These are phyloP conservation scores for Magnaporthales sp. DNA, from an alignment of 2,329 filamentous ascomycete species.

Conservation along the genomic window DNA sequence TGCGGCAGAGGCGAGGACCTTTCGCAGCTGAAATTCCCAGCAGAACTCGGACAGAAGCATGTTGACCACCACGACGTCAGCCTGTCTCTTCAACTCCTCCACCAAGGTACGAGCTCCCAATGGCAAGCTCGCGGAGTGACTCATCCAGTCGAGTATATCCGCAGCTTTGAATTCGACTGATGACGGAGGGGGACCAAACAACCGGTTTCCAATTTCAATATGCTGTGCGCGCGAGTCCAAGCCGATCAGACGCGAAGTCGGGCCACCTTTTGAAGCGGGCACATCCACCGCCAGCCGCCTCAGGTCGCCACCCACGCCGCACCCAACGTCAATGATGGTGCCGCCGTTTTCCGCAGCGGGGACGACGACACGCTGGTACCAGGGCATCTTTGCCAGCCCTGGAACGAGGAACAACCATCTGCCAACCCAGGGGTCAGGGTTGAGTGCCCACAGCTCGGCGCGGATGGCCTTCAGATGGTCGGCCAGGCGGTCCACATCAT, in stretches of 20 bases:
- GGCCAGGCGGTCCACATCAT: neutral
- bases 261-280: neutral
- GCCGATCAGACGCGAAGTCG: neutral
- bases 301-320: conserved; percentile 1
- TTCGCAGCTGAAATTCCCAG: neutral
- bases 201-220: neutral
- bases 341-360: neutral
- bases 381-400: neutral
- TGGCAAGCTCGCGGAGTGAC: neutral
- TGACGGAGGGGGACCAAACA: conserved; percentile 16
- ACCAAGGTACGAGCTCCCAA: too few species aligned
- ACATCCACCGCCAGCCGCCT: neutral
- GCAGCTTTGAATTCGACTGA: neutral
- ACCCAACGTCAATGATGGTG: neutral
- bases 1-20: neutral
- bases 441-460: neutral
- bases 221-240: neutral
- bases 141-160: neutral
- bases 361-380: neutral
- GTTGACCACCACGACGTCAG: neutral
- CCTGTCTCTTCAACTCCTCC: neutral
- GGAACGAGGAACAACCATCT: neutral
- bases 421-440: conserved; percentile 1
- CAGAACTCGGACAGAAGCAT: neutral
- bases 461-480: neutral